Conservation (phyloP, 2,329 filamentous ascomycete genomes). For the Metarhizium humberi region DNA sequence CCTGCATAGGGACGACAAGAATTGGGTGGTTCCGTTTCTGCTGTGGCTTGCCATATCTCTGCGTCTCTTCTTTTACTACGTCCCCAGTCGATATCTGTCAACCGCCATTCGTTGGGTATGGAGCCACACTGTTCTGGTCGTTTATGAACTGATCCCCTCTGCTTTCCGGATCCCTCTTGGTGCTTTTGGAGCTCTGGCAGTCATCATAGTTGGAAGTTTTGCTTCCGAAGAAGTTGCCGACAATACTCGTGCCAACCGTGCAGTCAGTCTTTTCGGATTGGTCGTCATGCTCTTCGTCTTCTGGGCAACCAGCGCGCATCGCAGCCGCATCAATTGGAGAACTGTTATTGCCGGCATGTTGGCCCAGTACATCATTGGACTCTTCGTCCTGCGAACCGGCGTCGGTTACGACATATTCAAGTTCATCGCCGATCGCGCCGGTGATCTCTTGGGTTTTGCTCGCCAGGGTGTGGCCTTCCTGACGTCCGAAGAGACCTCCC, state of each 20-base stretch:
- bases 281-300: slow-evolving; percentile 58
- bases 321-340: slow-evolving; percentile 58
- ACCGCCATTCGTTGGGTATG: slow-evolving; percentile 59
- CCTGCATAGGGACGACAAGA: slow-evolving; percentile 60
- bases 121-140: slow-evolving; percentile 51
- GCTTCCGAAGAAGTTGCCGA: slow-evolving; percentile 59
- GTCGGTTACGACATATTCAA: slow-evolving; percentile 86
- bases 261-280: slow-evolving; percentile 72
- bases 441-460: slow-evolving; percentile 67
- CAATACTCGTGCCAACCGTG: slow-evolving; percentile 74
- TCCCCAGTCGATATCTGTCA: slow-evolving; percentile 58
- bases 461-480: slow-evolving; percentile 65
- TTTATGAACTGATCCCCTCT: slow-evolving; percentile 55
- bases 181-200: slow-evolving; percentile 53
- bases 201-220: slow-evolving; percentile 73
- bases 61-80: slow-evolving; percentile 64
- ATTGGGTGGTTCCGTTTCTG: slow-evolving; percentile 79
- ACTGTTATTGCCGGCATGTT: slow-evolving; percentile 85
- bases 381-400: slow-evolving; percentile 76
- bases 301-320: slow-evolving; percentile 62
- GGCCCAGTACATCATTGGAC: slow-evolving; percentile 75
- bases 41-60: slow-evolving; percentile 67
- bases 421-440: slow-evolving; percentile 71
- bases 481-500: slow-evolving; percentile 30
- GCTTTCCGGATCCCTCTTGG: slow-evolving; percentile 55